Base-by-base conservation (phyloP, 441 rosid species). In the Erysimum pusillum region DNA sequence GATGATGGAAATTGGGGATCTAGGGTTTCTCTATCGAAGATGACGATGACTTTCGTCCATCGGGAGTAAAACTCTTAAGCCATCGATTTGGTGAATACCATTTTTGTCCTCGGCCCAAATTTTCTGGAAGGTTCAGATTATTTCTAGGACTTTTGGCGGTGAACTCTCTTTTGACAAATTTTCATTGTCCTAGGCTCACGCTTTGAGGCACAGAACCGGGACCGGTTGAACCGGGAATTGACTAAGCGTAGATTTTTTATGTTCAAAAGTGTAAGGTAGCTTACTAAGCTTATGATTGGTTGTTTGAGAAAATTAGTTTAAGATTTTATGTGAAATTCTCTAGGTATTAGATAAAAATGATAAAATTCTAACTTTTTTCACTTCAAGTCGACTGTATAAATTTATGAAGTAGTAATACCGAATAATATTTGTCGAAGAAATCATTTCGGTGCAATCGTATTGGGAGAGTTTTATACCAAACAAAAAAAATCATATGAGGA, bases 81-180 rank as follows among this genome's bases (percentile, higher is more conserved):
- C 31, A 28, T 28, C 31, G 31, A 28, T 28, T 28, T 28, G 31
- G 31, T 28, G 31, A 28, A 3, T 28, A 3, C 31, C 31, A 28
- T 28, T 28, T 28, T 28, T 28, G 31, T 28, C 31, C 31, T 28
- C 31, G 4, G 4, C 31, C 31, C 31, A 28, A 28, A 28, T 28
- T 28, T 28, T 28, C 31, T 28, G 4, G 4, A 28, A 28, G 31
- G 31, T 28, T 28, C 31, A 28, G 31, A 28, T 28, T 28, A 28
- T 28, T 28, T 28, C 31, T 4, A 28, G 31, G 31, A 66, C 32
- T 77, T 75, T 45, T 60, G 69, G 74, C 65, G 63, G 69, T 59
- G 79, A 68, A 71, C 18, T 62, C 25, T 71, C 31, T 48, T 53
- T 63, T 54, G 31, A 63, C 58, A 32, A 4, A 22, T 41, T 67